Conservation (phyloP, 2,329 filamentous ascomycete genomes). For the Pseudogymnoascus sp. region DNA sequence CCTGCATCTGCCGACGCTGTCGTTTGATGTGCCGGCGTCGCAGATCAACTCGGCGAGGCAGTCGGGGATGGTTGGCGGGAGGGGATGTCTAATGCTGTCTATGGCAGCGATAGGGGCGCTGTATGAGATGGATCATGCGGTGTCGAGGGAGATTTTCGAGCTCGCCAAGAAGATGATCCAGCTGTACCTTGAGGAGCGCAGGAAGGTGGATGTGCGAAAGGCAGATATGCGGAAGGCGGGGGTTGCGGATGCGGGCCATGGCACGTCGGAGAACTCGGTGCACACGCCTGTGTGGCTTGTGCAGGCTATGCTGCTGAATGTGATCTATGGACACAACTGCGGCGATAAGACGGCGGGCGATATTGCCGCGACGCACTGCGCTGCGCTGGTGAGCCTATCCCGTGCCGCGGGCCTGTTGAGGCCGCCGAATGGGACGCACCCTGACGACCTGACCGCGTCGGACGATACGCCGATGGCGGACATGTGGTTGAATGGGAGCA, state of each 20-base stretch:
- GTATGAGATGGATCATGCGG: constrained; percentile 74
- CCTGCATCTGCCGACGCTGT: constrained; percentile 81
- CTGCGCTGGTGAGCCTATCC: constrained; percentile 81
- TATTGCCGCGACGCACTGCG: constrained; percentile 86
- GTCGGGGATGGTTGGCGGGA: constrained; percentile 60
- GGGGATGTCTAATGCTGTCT: constrained; percentile 76
- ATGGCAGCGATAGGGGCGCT: constrained; percentile 80
- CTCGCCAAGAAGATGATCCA: constrained; percentile 94
- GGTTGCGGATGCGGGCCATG: constrained; percentile 38
- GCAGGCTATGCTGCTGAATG: constrained; percentile 92
- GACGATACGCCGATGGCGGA: constrained; percentile 52
- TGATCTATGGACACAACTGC: constrained; percentile 92
- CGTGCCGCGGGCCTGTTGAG: constrained; percentile 73
- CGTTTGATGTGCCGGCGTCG: constrained; percentile 72
- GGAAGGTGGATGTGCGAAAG: constrained; percentile 71
- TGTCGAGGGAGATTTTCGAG: constrained; percentile 81
- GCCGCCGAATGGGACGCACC: constrained; percentile 25
- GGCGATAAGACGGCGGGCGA: constrained; percentile 85
- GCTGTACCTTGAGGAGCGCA: constrained; percentile 81
- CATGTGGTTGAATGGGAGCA: constrained; percentile 38
- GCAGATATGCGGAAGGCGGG: constrained; percentile 47
- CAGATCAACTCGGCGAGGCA: constrained; percentile 52
- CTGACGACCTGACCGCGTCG: constrained; percentile 35
- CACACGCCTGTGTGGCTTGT: constrained; percentile 90
- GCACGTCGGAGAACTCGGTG: constrained; percentile 49